Base-by-base conservation (phyloP, 257 asterid species). In the Penstemon eatonii region DNA sequence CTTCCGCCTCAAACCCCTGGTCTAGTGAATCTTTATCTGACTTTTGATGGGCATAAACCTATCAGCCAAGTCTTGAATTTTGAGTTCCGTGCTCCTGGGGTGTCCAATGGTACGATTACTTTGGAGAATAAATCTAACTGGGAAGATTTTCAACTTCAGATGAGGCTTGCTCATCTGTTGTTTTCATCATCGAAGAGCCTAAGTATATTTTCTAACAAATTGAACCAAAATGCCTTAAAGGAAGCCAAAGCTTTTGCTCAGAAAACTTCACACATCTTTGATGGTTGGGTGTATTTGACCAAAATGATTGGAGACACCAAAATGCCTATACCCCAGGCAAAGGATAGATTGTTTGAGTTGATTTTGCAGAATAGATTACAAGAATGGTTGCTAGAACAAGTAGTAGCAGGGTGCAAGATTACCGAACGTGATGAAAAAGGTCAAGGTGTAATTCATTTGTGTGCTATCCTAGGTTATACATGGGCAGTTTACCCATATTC, bases 401-500 rank as follows among this genome's bases (percentile, higher is more conserved):
- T 91, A 63, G 75, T 82, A 13, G 76, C 84, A 41, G 91, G 93
- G 66, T 77, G 84, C 72, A 85, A 83, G 71, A 64, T 74, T 64
- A 63, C 93, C 8, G 96, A 89, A 69, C 87, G 88, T 49, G 99
- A 91, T 79, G 91, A 89, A 75, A 86, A 84, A 79, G 97, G 99
- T 79, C 96, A 82, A 76, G 91, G 96, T 25, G 96, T 89, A 18
- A 89, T 94, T 73, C 99, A 94, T 83, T 81, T 94, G 81, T 91
- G 99, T 80, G 95, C 96, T 64, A 79, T 94, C 78, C 89, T 94
- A 5, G 96, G 95, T 66, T 94, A 94, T 79, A 79, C 92, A 11
- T 94, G 99, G 99, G 91, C 91, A 65, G 84, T 91, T 60, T 75
- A 82, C 77, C 99, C 87, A 10, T 94, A 75, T 73, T 80, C 91